Conservation (phyloP, 2,329 filamentous ascomycete genomes). For the Onygenales sp. region DNA sequence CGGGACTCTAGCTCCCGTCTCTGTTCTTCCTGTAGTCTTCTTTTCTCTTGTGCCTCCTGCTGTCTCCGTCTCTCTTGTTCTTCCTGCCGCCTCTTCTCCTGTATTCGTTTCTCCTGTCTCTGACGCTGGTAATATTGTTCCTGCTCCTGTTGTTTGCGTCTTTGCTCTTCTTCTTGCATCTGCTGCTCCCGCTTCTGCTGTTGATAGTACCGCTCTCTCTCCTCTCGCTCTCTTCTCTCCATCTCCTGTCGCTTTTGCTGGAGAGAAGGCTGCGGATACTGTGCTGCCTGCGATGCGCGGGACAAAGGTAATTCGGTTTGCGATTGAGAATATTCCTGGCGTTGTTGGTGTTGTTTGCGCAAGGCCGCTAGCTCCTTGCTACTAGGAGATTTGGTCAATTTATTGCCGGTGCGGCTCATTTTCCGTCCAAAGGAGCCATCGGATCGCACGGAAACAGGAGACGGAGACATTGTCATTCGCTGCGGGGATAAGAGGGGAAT, state of each 20-base stretch:
- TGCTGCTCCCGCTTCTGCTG: conserved; percentile 4
- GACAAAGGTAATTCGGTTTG: background rate
- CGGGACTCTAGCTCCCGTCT: background rate
- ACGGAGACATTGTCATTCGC: conserved; percentile 31
- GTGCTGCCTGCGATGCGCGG: background rate
- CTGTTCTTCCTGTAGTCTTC: background rate
- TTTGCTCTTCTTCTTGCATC: background rate
- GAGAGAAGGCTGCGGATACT: background rate
- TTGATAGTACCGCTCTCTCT: background rate
- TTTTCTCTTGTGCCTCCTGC: background rate
- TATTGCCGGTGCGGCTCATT: conserved; percentile 14
- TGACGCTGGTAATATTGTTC: background rate
- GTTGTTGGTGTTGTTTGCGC: conserved; percentile 7
- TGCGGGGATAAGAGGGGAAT: conserved; percentile 33
- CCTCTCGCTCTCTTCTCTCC: conserved; percentile 3
- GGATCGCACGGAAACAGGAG: conserved; percentile 26
- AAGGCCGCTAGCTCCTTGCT: background rate
- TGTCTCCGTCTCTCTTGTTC: background rate
- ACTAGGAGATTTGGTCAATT: conserved; percentile 19
- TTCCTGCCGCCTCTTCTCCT: background rate
- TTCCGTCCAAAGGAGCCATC: conserved; percentile 20
- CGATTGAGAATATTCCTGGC: background rate
- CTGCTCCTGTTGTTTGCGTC: background rate
- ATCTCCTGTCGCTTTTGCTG: background rate
- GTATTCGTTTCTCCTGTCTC: background rate